Conservation (phyloP, 148 eudicot genomes). For the Euryodendron excelsum region DNA sequence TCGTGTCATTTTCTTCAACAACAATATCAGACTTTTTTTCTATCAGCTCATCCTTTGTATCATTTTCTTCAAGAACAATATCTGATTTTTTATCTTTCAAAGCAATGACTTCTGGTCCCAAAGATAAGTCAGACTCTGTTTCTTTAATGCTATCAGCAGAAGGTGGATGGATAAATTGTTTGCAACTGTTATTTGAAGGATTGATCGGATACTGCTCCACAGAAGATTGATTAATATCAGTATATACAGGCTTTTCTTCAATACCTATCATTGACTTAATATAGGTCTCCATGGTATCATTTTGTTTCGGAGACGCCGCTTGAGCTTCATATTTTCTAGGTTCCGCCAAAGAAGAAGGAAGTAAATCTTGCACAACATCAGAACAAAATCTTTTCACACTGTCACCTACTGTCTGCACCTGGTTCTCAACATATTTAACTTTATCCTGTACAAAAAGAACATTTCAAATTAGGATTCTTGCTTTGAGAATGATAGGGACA, state of each 20-base stretch:
- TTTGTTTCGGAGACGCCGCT: slow-evolving; percentile 7
- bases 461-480: neutral
- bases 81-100: neutral
- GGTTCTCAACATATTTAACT: slow-evolving; percentile 44
- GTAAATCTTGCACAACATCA: slow-evolving; percentile 40
- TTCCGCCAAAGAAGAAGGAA: slow-evolving; percentile 25
- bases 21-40: neutral
- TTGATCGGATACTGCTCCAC: slow-evolving; percentile 12
- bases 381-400: slow-evolving; percentile 44
- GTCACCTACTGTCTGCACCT: slow-evolving; percentile 43
- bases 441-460: slow-evolving; percentile 34
- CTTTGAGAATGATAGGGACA: slow-evolving; percentile 7
- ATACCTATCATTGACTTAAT: slow-evolving; percentile 10
- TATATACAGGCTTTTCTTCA: slow-evolving; percentile 17
- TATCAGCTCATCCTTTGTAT: neutral
- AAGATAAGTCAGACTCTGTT: slow-evolving; percentile 14
- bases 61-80: slow-evolving; percentile 11
- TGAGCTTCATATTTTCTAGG: slow-evolving; percentile 22
- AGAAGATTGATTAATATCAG: slow-evolving; percentile 6
- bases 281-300: slow-evolving; percentile 2
- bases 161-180: slow-evolving; percentile 11
- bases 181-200: slow-evolving; percentile 6
- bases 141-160: neutral
- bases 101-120: slow-evolving; percentile 7
- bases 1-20: slow-evolving; percentile 14